Evolutionary conservation across 768 basidiomycete genomes (phyloP).

Genomic region (Chlorophyllum brunneum): DNA sequence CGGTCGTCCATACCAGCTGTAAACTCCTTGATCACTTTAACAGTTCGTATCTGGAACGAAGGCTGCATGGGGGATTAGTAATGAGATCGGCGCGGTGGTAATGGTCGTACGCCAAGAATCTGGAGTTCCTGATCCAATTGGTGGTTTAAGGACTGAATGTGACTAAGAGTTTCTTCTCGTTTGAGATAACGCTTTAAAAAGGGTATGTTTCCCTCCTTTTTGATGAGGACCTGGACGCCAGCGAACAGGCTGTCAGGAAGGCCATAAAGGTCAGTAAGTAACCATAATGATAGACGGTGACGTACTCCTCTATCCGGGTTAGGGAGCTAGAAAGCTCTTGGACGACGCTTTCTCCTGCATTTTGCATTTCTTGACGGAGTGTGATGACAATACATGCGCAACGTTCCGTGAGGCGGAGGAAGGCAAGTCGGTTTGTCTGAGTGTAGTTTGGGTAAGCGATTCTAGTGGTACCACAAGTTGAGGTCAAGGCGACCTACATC

Average conservation of each 20-base stretch:
- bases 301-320: conserved; percentile 43
- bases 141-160: conserved; percentile 49
- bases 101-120: conserved; percentile 47
- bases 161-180: conserved; percentile 60
- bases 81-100: neutral
- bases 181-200: conserved; percentile 79
- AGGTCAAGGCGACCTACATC: conserved; percentile 42
- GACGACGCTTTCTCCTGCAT: conserved; percentile 50
- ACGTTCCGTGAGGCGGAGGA: conserved; percentile 67
- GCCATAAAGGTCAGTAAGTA: neutral
- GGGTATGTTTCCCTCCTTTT: conserved; percentile 58
- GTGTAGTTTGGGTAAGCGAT: neutral
- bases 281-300: neutral
- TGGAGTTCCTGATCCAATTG: conserved; percentile 53
- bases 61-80: conserved; percentile 18
- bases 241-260: conserved; percentile 31
- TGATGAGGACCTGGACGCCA: conserved; percentile 45
- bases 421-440: conserved; percentile 65
- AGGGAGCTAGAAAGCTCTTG: conserved; percentile 51
- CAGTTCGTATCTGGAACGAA: conserved; percentile 40
- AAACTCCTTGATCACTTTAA: conserved; percentile 42
- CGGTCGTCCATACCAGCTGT: conserved; percentile 30
- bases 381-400: conserved; percentile 67
- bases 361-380: conserved; percentile 55
- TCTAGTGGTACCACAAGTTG: neutral